Percentiles rank a stretch among this genome's conserved stretches.
Conservation (phyloP, 495 filamentous ascomycete species). For the Pyrenopolyporus hunteri region DNA sequence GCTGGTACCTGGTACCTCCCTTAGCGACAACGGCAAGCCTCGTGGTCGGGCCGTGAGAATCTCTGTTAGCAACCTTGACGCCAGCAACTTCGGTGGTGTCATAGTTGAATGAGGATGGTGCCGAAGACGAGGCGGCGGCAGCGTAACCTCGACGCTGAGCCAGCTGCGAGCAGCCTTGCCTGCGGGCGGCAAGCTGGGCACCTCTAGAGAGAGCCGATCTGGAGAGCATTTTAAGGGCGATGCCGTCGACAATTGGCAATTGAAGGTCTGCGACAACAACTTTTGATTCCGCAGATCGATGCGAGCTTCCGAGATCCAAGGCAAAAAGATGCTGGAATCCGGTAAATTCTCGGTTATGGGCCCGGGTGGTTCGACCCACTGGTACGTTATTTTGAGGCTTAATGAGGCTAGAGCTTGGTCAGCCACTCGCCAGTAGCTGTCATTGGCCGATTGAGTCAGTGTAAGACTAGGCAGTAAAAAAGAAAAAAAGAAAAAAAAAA, state of each 20-base stretch:
- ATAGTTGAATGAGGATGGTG: conserved; percentile 75
- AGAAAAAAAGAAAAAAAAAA: not conserved
- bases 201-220: conserved; percentile 78
- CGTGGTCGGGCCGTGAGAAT: conserved; percentile 84
- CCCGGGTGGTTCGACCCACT: not conserved
- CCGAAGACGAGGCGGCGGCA: conserved; percentile 74
- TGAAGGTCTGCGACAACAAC: conserved; percentile 48
- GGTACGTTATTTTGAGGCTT: conserved; percentile 25
- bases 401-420: conserved; percentile 32
- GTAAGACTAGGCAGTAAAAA: not conserved
- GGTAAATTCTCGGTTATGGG: conserved; percentile 45
- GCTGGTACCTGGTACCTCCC: conserved; percentile 90
- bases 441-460: conserved; percentile 20
- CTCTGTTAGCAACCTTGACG: conserved; percentile 88
- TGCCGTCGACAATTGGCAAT: conserved; percentile 56
- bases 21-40: conserved; percentile 89
- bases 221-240: conserved; percentile 77
- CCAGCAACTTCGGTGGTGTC: conserved; percentile 82
- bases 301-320: conserved; percentile 23
- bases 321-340: conserved; percentile 47
- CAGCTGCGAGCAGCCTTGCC: conserved; percentile 64
- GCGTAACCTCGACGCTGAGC: conserved; percentile 76
- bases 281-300: conserved; percentile 33
- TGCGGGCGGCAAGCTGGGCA: conserved; percentile 75
- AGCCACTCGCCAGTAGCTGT: conserved; percentile 16